Conservation (phyloP, 2,329 filamentous ascomycete species). For the Dothistroma septosporum region DNA sequence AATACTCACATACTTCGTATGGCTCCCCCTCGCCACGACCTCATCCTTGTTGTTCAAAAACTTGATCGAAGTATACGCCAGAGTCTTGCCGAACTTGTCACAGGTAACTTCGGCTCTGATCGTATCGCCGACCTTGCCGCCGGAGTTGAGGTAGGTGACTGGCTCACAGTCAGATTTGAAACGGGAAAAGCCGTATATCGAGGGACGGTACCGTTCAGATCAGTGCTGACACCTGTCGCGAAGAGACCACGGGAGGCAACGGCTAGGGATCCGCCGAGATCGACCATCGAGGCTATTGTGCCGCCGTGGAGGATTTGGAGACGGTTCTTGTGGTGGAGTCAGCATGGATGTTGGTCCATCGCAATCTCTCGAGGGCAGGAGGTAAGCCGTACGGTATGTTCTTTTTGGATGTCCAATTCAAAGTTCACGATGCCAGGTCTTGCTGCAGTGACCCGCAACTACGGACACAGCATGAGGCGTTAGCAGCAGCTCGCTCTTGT, state of each 20-base stretch:
- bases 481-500: not conserved
- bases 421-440: conserved; percentile 67
- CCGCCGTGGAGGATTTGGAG: conserved; percentile 73
- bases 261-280: conserved; percentile 62
- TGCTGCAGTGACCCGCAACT: conserved; percentile 66
- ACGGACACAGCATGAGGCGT: not conserved
- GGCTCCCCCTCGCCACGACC: conserved; percentile 60
- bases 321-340: conserved; percentile 60
- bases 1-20: conserved; percentile 57
- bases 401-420: conserved; percentile 67
- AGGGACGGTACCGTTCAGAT: conserved; percentile 46
- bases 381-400: conserved; percentile 61
- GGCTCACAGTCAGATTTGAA: not conserved
- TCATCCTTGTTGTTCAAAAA: conserved; percentile 59
- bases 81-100: conserved; percentile 64
- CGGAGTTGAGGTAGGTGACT: conserved; percentile 61
- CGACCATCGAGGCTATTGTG: conserved; percentile 71
- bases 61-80: conserved; percentile 60
- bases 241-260: conserved; percentile 63
- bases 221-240: conserved; percentile 63
- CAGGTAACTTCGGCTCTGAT: conserved; percentile 54
- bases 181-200: not conserved
- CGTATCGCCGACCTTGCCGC: conserved; percentile 58
- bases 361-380: not conserved
- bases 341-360: not conserved